Percentiles rank a stretch among this genome's conserved stretches.
These are phyloP conservation scores for Coelastrella sp. DNA, from an alignment of 139 green algal genomes.

Conservation along the genomic window DNA sequence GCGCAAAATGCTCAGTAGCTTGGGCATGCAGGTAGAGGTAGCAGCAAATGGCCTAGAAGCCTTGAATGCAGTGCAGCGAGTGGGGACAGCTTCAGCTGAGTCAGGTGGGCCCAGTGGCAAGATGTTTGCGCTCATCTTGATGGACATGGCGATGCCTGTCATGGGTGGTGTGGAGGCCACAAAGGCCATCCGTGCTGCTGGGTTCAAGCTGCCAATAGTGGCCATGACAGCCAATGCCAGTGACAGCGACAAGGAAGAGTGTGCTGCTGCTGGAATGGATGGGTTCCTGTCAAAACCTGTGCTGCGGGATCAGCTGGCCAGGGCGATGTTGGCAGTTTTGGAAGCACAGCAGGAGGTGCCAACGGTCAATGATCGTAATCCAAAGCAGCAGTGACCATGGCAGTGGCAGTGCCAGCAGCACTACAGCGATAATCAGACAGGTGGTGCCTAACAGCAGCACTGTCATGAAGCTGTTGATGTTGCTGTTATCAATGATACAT, in stretches of 20 bases:
- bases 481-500: too few species aligned
- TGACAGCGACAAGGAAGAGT: constrained; percentile 84
- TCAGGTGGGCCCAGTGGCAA: neutral
- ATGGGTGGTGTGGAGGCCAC: constrained; percentile 91
- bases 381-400: too few species aligned
- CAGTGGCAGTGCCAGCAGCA: too few species aligned
- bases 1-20: constrained; percentile 75
- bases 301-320: constrained; percentile 73
- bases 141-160: constrained; percentile 94
- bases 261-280: constrained; percentile 88
- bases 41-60: constrained; percentile 81
- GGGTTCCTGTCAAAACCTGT: constrained; percentile 91
- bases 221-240: constrained; percentile 89
- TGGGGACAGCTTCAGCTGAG: neutral
- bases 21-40: constrained; percentile 75
- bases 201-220: constrained; percentile 82
- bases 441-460: too few species aligned
- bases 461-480: too few species aligned
- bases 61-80: constrained; percentile 60
- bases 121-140: constrained; percentile 54
- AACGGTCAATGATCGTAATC: too few species aligned
- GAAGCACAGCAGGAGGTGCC: neutral
- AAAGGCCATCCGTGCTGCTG: constrained; percentile 66
- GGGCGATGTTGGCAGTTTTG: constrained; percentile 36
- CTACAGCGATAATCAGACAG: too few species aligned